Evolutionary conservation across 768 basidiomycete genomes (phyloP).

Genomic region (Russula olivacea): DNA sequence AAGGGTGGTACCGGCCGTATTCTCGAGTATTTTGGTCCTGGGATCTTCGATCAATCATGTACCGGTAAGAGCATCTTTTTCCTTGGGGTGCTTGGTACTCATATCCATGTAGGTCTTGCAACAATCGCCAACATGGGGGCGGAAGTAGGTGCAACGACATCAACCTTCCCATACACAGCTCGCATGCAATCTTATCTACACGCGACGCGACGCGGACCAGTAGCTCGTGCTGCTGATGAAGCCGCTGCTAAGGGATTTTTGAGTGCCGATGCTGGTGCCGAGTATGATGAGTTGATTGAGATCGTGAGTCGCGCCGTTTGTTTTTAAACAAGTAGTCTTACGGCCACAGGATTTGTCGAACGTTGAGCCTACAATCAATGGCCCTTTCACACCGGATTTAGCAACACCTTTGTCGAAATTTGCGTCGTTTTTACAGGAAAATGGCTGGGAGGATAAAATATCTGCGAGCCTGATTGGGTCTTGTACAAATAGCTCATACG

Average conservation of each 20-base stretch:
- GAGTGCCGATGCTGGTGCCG: constrained; percentile 74
- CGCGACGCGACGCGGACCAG: constrained; percentile 82
- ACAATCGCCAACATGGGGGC: constrained; percentile 99
- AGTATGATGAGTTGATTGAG: constrained; percentile 94
- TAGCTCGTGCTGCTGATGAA: constrained; percentile 79
- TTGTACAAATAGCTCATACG: constrained; percentile 99
- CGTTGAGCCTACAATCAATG: constrained; percentile 89
- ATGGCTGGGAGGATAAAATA: constrained; percentile 91
- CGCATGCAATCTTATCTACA: constrained; percentile 86
- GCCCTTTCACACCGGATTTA: constrained; percentile 96
- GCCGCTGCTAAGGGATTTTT: constrained; percentile 78
- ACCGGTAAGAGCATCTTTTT: constrained; percentile 51
- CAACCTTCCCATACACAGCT: constrained; percentile 91
- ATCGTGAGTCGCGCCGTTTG: constrained; percentile 50
- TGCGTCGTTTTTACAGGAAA: constrained; percentile 66
- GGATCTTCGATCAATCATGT: constrained; percentile 83
- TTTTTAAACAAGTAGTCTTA: constrained; percentile 8
- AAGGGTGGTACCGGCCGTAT: constrained; percentile 96
- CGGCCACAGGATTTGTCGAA: constrained; percentile 69
- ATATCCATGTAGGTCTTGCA: constrained; percentile 56
- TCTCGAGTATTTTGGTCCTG: constrained; percentile 94
- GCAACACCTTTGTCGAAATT: constrained; percentile 93
- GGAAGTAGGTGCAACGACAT: constrained; percentile 99
- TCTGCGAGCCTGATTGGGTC: constrained; percentile 92
- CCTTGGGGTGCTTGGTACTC: background rate